phyloP scores from a whole-genome alignment of 1,284 basidiomycete genomes.

The Thelephora terrestris region DNA sequence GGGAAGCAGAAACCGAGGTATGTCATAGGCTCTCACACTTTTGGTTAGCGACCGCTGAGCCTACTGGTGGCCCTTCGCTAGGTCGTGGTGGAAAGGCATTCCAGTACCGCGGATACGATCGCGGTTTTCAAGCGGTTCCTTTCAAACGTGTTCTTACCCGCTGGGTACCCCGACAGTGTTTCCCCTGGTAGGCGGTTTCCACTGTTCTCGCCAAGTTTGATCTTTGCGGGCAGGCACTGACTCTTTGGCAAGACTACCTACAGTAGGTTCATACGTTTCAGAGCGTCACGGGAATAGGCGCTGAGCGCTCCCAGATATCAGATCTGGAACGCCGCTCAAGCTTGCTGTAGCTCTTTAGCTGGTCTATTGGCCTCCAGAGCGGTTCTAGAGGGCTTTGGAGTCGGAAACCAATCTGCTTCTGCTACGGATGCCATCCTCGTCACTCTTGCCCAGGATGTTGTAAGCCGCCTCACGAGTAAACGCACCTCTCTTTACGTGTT shows the following conservation, averaged over 20 bases:
- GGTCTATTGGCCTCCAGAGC: conserved; percentile 55
- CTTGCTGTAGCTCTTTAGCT: conserved; percentile 58
- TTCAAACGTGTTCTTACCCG: conserved; percentile 45
- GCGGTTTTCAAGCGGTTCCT: conserved; percentile 16
- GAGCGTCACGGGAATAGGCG: background rate
- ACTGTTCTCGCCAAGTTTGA: background rate
- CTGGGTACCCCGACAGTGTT: conserved; percentile 49
- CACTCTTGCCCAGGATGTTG: conserved; percentile 52
- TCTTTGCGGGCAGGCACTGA: background rate
- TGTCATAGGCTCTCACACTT: too few relatives aligned
- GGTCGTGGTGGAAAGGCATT: too few relatives aligned
- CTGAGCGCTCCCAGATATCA: conserved; percentile 32
- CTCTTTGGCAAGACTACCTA: conserved; percentile 13
- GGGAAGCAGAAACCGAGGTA: too few relatives aligned
- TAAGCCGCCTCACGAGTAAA: conserved; percentile 53
- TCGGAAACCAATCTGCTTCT: conserved; percentile 54
- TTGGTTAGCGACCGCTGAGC: too few relatives aligned
- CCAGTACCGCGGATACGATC: background rate
- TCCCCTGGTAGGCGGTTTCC: conserved; percentile 35
- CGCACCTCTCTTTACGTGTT: conserved; percentile 2
- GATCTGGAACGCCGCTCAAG: conserved; percentile 53
- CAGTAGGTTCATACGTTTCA: conserved; percentile 7
- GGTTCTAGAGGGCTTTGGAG: conserved; percentile 58
- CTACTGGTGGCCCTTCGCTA: too few relatives aligned
- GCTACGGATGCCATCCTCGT: conserved; percentile 55